Percentiles rank a stretch among this genome's conserved stretches.
Evolutionary conservation across 768 basidiomycete species (phyloP).

Genomic region (Mycena metata): DNA sequence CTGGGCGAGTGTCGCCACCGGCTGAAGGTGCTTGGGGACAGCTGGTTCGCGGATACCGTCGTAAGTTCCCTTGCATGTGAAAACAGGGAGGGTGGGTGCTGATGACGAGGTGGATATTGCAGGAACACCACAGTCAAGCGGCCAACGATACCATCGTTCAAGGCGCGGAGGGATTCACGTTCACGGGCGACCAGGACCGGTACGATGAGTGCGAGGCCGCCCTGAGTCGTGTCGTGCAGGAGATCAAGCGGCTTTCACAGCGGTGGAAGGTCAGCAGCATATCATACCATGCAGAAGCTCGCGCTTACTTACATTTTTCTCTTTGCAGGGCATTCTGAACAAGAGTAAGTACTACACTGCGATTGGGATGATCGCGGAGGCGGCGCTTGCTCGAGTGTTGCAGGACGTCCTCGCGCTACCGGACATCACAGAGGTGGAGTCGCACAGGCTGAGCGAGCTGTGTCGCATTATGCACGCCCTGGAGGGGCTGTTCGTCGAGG

Average conservation of each 20-base stretch:
- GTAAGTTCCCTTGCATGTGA: slow-evolving; percentile 57
- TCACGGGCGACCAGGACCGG: slow-evolving; percentile 77
- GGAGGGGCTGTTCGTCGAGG: slow-evolving; percentile 84
- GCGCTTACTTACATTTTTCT: slow-evolving; percentile 1
- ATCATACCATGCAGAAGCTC: background rate
- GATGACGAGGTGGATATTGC: slow-evolving; percentile 5
- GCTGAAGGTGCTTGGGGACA: slow-evolving; percentile 70
- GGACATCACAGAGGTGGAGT: slow-evolving; percentile 92
- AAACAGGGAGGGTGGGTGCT: background rate
- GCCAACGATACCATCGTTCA: slow-evolving; percentile 62
- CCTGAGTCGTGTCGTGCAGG: slow-evolving; percentile 71
- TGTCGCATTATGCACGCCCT: slow-evolving; percentile 83
- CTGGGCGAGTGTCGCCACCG: slow-evolving; percentile 64
- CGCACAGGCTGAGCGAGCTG: slow-evolving; percentile 84
- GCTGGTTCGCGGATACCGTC: slow-evolving; percentile 79
- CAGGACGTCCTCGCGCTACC: slow-evolving; percentile 79
- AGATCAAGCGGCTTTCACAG: slow-evolving; percentile 74
- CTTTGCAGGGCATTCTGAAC: slow-evolving; percentile 71
- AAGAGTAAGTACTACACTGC: slow-evolving; percentile 80
- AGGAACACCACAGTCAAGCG: slow-evolving; percentile 65
- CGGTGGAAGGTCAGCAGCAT: slow-evolving; percentile 74
- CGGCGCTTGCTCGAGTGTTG: slow-evolving; percentile 75
- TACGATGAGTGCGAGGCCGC: slow-evolving; percentile 84
- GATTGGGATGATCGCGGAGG: slow-evolving; percentile 78
- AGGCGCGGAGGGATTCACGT: slow-evolving; percentile 74